phyloP scores from a whole-genome alignment of 2,329 filamentous ascomycete genomes.

The Diaporthe australafricana region DNA sequence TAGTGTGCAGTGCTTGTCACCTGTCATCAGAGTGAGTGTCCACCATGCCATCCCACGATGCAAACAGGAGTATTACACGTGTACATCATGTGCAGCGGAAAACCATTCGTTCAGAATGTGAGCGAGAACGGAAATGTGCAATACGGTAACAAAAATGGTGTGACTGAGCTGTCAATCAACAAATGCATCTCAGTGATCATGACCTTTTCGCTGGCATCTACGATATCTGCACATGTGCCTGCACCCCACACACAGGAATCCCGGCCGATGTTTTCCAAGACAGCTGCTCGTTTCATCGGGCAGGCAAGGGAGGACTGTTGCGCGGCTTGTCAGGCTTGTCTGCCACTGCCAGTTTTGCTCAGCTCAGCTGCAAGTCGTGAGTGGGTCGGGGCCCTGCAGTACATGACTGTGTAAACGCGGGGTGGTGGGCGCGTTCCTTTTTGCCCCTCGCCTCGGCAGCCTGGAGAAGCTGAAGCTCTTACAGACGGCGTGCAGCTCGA shows the following conservation, averaged over 20 bases:
- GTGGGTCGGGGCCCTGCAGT: slow-evolving; percentile 1
- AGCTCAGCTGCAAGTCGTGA: background rate
- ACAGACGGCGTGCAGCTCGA: slow-evolving; percentile 9
- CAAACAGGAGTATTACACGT: background rate
- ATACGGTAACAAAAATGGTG: background rate
- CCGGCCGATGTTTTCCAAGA: background rate
- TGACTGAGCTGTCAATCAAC: background rate
- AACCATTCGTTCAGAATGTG: no score
- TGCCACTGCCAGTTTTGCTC: background rate
- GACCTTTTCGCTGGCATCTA: slow-evolving; percentile 14
- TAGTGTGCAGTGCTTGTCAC: background rate
- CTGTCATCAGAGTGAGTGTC: background rate
- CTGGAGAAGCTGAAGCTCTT: slow-evolving; percentile 18
- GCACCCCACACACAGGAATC: background rate
- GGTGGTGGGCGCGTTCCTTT: slow-evolving; percentile 20
- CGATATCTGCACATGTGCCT: background rate
- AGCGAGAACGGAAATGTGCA: background rate
- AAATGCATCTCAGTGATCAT: background rate
- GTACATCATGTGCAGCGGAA: background rate
- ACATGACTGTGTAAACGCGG: slow-evolving; percentile 7
- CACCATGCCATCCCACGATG: background rate
- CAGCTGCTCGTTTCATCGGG: slow-evolving; percentile 11
- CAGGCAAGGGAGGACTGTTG: background rate
- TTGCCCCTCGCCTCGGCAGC: slow-evolving; percentile 28
- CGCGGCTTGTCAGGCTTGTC: background rate